Evolutionary conservation across 208 protist species (phyloP).

Genomic region (Trypanosoma vivax): DNA sequence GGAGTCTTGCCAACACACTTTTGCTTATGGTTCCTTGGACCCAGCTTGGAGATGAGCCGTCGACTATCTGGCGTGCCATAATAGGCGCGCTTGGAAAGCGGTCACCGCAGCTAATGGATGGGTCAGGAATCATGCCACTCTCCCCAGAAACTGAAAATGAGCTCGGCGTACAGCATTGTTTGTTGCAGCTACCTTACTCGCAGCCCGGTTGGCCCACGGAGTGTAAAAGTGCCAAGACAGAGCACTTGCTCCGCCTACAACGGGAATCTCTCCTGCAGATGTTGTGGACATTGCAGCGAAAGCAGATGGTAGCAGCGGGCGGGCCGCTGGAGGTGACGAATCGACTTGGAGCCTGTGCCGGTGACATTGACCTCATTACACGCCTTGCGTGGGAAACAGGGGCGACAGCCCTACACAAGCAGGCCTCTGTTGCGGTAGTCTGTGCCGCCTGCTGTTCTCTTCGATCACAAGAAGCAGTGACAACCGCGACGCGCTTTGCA

Average conservation of each 20-base stretch:
- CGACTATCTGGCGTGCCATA: slow-evolving; percentile 55
- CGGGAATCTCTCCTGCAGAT: slow-evolving; percentile 60
- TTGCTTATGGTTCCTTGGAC: slow-evolving; percentile 62
- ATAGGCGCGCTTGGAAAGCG: slow-evolving; percentile 28
- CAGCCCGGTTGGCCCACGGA: too few relatives aligned
- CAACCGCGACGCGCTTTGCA: slow-evolving; percentile 42
- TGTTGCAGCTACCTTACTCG: too few relatives aligned
- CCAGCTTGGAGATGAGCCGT: slow-evolving; percentile 36
- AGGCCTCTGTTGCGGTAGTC: slow-evolving; percentile 44
- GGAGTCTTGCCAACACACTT: slow-evolving; percentile 53
- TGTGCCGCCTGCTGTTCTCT: slow-evolving; percentile 42
- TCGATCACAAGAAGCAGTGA: slow-evolving; percentile 22
- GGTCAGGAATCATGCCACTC: too few relatives aligned
- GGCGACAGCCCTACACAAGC: slow-evolving; percentile 33
- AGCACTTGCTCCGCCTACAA: slow-evolving; percentile 61
- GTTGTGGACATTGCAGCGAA: slow-evolving; percentile 74
- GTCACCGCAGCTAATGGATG: too few relatives aligned
- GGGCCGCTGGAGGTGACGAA: slow-evolving; percentile 21
- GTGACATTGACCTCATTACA: slow-evolving; percentile 58
- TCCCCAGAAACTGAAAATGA: too few relatives aligned
- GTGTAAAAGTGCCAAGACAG: too few relatives aligned
- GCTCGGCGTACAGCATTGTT: too few relatives aligned
- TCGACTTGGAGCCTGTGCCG: slow-evolving; percentile 24
- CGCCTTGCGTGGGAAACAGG: slow-evolving; percentile 49
- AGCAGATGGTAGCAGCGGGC: slow-evolving; percentile 25